Conservation (phyloP, 768 basidiomycete species). For the Termitomyces sp. region DNA sequence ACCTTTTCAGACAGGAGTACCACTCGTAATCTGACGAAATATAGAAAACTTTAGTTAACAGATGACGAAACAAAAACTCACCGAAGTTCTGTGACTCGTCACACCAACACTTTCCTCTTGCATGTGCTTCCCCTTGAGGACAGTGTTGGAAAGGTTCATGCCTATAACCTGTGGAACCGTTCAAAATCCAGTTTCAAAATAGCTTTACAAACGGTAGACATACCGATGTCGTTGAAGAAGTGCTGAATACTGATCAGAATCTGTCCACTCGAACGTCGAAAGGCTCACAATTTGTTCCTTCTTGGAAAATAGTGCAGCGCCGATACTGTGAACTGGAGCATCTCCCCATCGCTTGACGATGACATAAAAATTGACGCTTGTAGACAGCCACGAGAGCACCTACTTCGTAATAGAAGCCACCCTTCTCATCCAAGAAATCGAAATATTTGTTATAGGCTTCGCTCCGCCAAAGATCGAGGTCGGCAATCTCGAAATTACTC, state of each 20-base stretch:
- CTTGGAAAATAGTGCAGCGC: constrained; percentile 80
- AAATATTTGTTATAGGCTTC: constrained; percentile 83
- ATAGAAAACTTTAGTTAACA: neutral
- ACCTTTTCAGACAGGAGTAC: constrained; percentile 86
- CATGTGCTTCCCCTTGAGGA: constrained; percentile 69
- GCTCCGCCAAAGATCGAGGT: constrained; percentile 78
- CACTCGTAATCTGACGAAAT: constrained; percentile 59
- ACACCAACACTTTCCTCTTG: constrained; percentile 84
- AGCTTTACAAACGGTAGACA: neutral
- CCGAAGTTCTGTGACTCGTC: constrained; percentile 70
- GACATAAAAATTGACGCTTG: constrained; percentile 1
- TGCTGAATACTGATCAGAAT: constrained; percentile 34
- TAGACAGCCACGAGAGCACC: neutral
- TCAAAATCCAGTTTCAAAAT: neutral
- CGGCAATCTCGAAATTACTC: constrained; percentile 92
- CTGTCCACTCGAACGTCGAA: neutral
- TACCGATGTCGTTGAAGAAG: constrained; percentile 90
- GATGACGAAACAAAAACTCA: constrained; percentile 22
- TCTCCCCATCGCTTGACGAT: constrained; percentile 79
- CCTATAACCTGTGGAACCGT: constrained; percentile 44
- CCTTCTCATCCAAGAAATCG: constrained; percentile 69
- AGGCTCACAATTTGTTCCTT: constrained; percentile 69
- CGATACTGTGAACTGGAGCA: constrained; percentile 86
- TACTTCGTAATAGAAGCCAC: constrained; percentile 90
- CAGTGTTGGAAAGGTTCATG: constrained; percentile 96